These are phyloP conservation scores for Inosperma sp. DNA, from an alignment of 768 basidiomycete species.

Conservation along the genomic window DNA sequence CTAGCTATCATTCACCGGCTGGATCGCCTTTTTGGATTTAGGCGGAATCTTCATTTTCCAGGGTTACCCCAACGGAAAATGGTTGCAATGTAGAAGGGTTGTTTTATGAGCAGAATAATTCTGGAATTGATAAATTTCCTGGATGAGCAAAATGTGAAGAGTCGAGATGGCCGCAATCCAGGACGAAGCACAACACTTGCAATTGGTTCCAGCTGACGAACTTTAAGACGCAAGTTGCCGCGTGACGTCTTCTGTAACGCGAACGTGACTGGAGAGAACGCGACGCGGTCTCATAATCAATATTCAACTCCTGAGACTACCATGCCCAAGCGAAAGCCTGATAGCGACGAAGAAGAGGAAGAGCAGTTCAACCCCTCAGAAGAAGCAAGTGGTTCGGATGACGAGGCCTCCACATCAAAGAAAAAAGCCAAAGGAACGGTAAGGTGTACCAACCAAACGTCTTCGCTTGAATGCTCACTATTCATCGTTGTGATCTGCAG, in stretches of 20 bases:
- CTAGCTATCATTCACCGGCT: conserved; percentile 54
- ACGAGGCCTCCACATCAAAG: conserved; percentile 11
- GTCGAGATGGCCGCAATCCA: no score
- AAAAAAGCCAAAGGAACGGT: neutral
- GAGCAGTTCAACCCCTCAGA: conserved; percentile 3
- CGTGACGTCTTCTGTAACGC: conserved; percentile 17
- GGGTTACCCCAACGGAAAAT: conserved; percentile 41
- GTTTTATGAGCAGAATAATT: no score
- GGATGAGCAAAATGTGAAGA: conserved; percentile 4
- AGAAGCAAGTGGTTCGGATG: conserved; percentile 9
- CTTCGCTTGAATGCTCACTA: no score
- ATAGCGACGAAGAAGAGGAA: conserved; percentile 8
- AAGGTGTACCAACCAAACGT: no score
- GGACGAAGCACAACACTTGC: conserved; percentile 6
- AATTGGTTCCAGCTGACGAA: conserved; percentile 3
- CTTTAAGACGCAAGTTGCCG: conserved; percentile 30
- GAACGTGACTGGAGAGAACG: conserved; percentile 17
- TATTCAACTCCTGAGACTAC: neutral
- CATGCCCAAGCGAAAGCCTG: conserved; percentile 29
- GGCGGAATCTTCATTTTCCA: conserved; percentile 84
- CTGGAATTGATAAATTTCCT: no score
- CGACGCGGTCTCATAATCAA: neutral
- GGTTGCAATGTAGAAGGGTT: neutral
- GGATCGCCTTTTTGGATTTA: conserved; percentile 75
- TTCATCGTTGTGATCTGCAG: no score